Conservation (phyloP, 2,329 filamentous ascomycete genomes). For the Neocatenulostroma microsporum region DNA sequence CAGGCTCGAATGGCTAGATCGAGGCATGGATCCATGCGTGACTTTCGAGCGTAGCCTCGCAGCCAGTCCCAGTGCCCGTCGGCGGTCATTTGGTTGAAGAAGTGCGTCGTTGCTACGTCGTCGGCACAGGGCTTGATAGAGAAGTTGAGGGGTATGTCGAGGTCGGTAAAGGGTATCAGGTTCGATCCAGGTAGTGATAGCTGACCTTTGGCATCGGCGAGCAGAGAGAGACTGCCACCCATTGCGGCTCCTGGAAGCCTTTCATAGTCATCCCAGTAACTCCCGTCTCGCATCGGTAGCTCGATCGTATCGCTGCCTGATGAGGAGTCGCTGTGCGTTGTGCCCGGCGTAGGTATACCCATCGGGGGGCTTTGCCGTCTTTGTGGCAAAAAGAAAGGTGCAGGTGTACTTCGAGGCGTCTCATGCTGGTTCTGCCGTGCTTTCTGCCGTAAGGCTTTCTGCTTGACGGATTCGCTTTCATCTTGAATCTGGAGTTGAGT, state of each 20-base stretch:
- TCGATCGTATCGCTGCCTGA: slow-evolving; percentile 21
- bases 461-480: slow-evolving; percentile 23
- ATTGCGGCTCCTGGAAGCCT: too few relatives aligned
- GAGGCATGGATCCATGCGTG: slow-evolving; percentile 19
- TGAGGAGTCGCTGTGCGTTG: slow-evolving; percentile 16
- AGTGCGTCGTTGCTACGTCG: slow-evolving; percentile 24
- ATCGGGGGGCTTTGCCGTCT: slow-evolving; percentile 9
- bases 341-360: slow-evolving; percentile 12
- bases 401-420: neutral
- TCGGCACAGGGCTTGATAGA: slow-evolving; percentile 15
- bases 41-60: slow-evolving; percentile 10
- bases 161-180: neutral
- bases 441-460: slow-evolving; percentile 20
- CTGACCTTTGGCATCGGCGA: too few relatives aligned
- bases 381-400: slow-evolving; percentile 2
- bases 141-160: neutral
- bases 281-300: slow-evolving; percentile 17
- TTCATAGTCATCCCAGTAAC: too few relatives aligned
- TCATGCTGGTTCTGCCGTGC: slow-evolving; percentile 16
- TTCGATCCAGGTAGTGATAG: too few relatives aligned
- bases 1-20: slow-evolving; percentile 25
- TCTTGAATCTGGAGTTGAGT: slow-evolving; percentile 28
- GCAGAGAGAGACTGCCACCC: too few relatives aligned
- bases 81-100: slow-evolving; percentile 25
- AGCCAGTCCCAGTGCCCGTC: slow-evolving; percentile 24